Evolutionary conservation across 768 basidiomycete species (phyloP).

Genomic region (Nidularia pulvinata): DNA sequence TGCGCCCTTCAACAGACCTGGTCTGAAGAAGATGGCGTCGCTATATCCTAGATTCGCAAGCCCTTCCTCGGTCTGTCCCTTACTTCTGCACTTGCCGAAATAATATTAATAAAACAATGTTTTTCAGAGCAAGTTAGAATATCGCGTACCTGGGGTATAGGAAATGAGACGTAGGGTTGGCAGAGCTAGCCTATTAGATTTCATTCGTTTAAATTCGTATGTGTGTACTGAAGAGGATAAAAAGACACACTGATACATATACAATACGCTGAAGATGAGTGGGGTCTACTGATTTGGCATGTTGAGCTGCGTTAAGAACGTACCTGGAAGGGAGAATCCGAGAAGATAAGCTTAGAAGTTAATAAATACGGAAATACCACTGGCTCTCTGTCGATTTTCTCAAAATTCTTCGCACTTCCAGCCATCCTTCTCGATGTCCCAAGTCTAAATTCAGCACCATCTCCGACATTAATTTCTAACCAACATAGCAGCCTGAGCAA

Average conservation of each 20-base stretch:
- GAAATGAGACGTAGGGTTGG: constrained; percentile 46
- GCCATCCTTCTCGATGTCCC: constrained; percentile 66
- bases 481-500: not conserved
- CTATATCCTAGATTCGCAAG: constrained; percentile 68
- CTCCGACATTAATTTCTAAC: not conserved
- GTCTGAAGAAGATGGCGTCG: constrained; percentile 73
- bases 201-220: not conserved
- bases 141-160: constrained; percentile 46
- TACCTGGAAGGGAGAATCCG: constrained; percentile 61
- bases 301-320: constrained; percentile 69
- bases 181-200: constrained; percentile 43
- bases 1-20: constrained; percentile 49
- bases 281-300: constrained; percentile 51
- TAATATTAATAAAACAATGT: not conserved
- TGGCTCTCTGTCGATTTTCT: constrained; percentile 78
- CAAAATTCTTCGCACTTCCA: constrained; percentile 65
- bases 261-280: constrained; percentile 55
- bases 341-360: not conserved
- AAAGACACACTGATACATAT: constrained; percentile 65
- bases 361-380: constrained; percentile 9
- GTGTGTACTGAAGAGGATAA: not conserved
- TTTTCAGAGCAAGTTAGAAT: not conserved
- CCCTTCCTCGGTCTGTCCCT: constrained; percentile 72
- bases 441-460: constrained; percentile 36
- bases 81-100: constrained; percentile 60